These are phyloP conservation scores for Prunus mume DNA, from an alignment of 306 rosid species.

Conservation along the genomic window DNA sequence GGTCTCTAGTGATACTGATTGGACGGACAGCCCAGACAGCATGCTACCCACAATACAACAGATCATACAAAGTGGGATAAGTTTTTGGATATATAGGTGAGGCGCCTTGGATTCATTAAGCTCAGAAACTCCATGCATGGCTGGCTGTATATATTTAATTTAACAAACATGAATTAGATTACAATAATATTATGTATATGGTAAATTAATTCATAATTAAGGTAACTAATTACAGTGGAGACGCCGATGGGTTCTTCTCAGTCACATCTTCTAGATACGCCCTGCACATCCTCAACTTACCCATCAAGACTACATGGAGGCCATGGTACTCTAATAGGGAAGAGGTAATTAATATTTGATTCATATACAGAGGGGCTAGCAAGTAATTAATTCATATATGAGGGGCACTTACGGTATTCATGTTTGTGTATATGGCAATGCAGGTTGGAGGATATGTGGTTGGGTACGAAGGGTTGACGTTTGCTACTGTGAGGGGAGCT, in stretches of 20 bases:
- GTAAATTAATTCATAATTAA: too few relatives aligned
- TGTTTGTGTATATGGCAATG: constrained; percentile 1
- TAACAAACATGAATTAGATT: too few relatives aligned
- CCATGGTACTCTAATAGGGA: constrained; percentile 40
- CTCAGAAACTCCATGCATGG: too few relatives aligned
- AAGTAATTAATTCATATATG: too few relatives aligned
- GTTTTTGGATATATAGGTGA: constrained; percentile 27
- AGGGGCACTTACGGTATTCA: not conserved
- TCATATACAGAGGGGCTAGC: not conserved
- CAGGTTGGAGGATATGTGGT: constrained; percentile 63
- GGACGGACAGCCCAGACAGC: constrained; percentile 22
- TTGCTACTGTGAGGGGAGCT: constrained; percentile 54
- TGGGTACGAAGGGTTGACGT: constrained; percentile 50
- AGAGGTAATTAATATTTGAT: constrained; percentile 41
- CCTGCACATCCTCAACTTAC: constrained; percentile 38
- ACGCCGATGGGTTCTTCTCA: constrained; percentile 50
- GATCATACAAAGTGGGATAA: constrained; percentile 24
- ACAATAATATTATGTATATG: too few relatives aligned
- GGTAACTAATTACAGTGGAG: constrained; percentile 44
- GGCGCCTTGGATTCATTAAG: not conserved
- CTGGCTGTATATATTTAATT: too few relatives aligned
- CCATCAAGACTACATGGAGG: constrained; percentile 39
- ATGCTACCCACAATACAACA: constrained; percentile 21
- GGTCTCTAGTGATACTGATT: constrained; percentile 23
- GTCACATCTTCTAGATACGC: constrained; percentile 55